Base-by-base conservation (phyloP, 257 asterid genomes). In the Capsicum baccatum region DNA sequence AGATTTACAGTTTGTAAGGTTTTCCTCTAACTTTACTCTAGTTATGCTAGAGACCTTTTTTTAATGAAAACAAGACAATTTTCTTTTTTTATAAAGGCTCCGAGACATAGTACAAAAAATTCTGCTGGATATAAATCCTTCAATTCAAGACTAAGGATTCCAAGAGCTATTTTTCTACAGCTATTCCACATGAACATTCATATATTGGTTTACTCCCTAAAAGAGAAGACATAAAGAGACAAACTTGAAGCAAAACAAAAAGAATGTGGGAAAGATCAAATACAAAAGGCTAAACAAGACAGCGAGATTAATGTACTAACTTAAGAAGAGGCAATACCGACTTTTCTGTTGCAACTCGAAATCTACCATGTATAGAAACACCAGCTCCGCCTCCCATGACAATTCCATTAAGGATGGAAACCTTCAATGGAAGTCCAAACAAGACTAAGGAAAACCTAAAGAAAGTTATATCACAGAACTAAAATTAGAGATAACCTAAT, bases 341-440 rank as follows among this genome's bases (percentile, higher is more conserved):
- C 71, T 96, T 96, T 88, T 94, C 98, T 16, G 97, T 94, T 78
- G 98, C 95, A 83, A 96, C 89, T 70, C 97, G 94, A 87, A 93
- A 94, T 93, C 95, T 91, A 78, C 99, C 99, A 63, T 93, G 98
- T 64, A 96, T 68, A 68, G 98, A 91, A 85, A 89, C 91, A 85
- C 98, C 99, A 17, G 94, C 98, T 87, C 98, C 99, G 84, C 99
- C 98, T 50, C 99, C 99, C 97, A 94, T 93, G 85, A 94, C 98
- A 88, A 96, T 92, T 76, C 99, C 99, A 86, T 96, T 84, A 79
- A 96, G 98, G 86, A 94, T 85, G 76, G 99, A 96, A 85, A 96
- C 97, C 99, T 96, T 88, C 50, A 74, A 19, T 42, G 82, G 13
- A 19, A 63, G 55, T 69, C 39, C 35, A 42, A 26, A 80, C n/a